phyloP scores from a whole-genome alignment of 2,329 filamentous ascomycete species.

The Nothopassalora personata region DNA sequence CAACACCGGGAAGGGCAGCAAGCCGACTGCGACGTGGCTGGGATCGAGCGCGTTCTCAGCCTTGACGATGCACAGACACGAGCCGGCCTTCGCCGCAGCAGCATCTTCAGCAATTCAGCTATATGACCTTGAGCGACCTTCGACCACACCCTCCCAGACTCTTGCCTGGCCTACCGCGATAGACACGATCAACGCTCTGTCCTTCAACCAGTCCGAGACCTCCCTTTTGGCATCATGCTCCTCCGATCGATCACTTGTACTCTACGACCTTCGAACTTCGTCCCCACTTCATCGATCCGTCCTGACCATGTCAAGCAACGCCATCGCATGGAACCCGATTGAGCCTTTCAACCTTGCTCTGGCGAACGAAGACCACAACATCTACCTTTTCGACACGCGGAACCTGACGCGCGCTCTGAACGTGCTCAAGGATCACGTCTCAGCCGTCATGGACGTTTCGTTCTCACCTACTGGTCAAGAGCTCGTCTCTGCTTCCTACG shows the following conservation, averaged over 20 bases:
- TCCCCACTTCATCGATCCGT: slow-evolving; percentile 76
- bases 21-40: slow-evolving; percentile 79
- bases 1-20: slow-evolving; percentile 59
- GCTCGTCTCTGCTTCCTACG: slow-evolving; percentile 82
- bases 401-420: slow-evolving; percentile 84
- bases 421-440: slow-evolving; percentile 82
- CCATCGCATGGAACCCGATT: slow-evolving; percentile 90
- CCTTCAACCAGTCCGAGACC: slow-evolving; percentile 92
- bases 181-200: slow-evolving; percentile 82
- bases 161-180: slow-evolving; percentile 81
- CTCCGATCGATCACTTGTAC: slow-evolving; percentile 76
- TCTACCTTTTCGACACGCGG: slow-evolving; percentile 90
- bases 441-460: slow-evolving; percentile 93
- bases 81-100: slow-evolving; percentile 70
- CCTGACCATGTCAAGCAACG: slow-evolving; percentile 76
- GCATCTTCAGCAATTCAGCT: slow-evolving; percentile 75
- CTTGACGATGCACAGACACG: slow-evolving; percentile 73
- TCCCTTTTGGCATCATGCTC: slow-evolving; percentile 81
- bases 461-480: slow-evolving; percentile 93
- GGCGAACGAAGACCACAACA: slow-evolving; percentile 90
- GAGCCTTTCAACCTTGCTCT: slow-evolving; percentile 93
- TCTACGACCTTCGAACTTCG: slow-evolving; percentile 87
- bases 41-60: slow-evolving; percentile 77
- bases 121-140: slow-evolving; percentile 79
- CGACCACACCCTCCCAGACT: slow-evolving; percentile 70